Conservation (phyloP, 257 asterid species). For the Solanum bulbocastanum region DNA sequence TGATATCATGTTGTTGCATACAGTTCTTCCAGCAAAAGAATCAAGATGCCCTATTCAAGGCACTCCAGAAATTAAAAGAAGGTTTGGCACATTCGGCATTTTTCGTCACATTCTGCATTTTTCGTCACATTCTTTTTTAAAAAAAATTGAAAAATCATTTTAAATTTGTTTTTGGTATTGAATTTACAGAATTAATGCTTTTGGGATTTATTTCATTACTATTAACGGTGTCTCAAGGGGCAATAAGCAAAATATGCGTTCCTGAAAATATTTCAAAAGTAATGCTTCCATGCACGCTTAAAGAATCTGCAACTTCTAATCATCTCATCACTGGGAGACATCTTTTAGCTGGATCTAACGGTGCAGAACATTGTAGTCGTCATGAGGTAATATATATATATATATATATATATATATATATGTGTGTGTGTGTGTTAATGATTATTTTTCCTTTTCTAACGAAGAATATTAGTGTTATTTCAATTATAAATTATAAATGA, state of each 20-base stretch:
- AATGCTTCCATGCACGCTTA: slow-evolving; percentile 73
- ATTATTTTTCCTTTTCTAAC: neutral
- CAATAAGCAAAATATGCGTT: slow-evolving; percentile 46
- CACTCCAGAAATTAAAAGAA: slow-evolving; percentile 71
- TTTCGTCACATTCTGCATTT: neutral
- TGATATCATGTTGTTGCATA: neutral
- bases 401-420: neutral
- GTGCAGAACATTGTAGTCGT: slow-evolving; percentile 22
- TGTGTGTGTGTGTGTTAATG: too few species aligned
- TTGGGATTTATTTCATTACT: slow-evolving; percentile 83
- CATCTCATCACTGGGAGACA: slow-evolving; percentile 15
- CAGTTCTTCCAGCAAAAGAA: slow-evolving; percentile 47
- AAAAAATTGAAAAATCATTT: neutral
- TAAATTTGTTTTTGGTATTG: neutral
- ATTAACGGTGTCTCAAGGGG: slow-evolving; percentile 57
- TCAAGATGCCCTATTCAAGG: slow-evolving; percentile 45
- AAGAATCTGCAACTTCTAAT: neutral
- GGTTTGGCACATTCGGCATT: slow-evolving; percentile 19
- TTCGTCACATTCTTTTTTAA: neutral
- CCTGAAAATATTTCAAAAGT: slow-evolving; percentile 31
- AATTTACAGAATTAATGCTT: slow-evolving; percentile 74
- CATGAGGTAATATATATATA: slow-evolving; percentile 13
- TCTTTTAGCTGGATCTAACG: slow-evolving; percentile 29
- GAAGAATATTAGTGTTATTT: neutral
- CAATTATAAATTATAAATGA: neutral